Conservation (phyloP, 208 protist genomes). For the Leptomonas pyrrhocoris region DNA sequence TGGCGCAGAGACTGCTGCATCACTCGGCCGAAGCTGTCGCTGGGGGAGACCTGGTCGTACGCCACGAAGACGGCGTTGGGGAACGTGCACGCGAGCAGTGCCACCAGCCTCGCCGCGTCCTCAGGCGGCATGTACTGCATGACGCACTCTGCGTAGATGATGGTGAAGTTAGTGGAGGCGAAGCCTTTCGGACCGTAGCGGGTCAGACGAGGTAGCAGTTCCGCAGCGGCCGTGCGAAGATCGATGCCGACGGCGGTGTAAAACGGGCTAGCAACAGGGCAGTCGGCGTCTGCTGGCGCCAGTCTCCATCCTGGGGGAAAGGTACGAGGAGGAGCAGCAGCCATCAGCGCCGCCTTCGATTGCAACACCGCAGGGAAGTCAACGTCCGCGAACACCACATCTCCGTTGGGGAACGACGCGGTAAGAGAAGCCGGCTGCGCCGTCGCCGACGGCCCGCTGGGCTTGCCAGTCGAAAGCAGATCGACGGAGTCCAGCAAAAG, state of each 20-base stretch:
- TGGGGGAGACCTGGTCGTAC: slow-evolving; percentile 84
- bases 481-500: slow-evolving; percentile 40
- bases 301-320: slow-evolving; percentile 54
- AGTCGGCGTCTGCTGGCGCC: slow-evolving; percentile 15
- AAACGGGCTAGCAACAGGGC: slow-evolving; percentile 30
- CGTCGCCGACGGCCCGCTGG: neutral
- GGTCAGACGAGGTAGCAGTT: slow-evolving; percentile 43
- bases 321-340: slow-evolving; percentile 45
- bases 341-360: slow-evolving; percentile 72
- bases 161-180: slow-evolving; percentile 45
- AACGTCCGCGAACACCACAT: slow-evolving; percentile 77
- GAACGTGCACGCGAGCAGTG: slow-evolving; percentile 54
- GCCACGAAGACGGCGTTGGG: slow-evolving; percentile 63
- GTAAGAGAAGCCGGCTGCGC: neutral
- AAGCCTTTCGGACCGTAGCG: slow-evolving; percentile 36
- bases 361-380: slow-evolving; percentile 86
- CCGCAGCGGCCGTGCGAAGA: slow-evolving; percentile 44
- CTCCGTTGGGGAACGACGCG: slow-evolving; percentile 8
- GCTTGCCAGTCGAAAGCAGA: neutral
- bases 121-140: slow-evolving; percentile 90
- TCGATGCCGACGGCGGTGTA: slow-evolving; percentile 83
- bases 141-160: slow-evolving; percentile 92
- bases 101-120: slow-evolving; percentile 56
- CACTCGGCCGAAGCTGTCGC: slow-evolving; percentile 84
- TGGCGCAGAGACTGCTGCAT: slow-evolving; percentile 72